Evolutionary conservation across 2,329 filamentous ascomycete genomes (phyloP).

Genomic region (Diaporthe sp.): DNA sequence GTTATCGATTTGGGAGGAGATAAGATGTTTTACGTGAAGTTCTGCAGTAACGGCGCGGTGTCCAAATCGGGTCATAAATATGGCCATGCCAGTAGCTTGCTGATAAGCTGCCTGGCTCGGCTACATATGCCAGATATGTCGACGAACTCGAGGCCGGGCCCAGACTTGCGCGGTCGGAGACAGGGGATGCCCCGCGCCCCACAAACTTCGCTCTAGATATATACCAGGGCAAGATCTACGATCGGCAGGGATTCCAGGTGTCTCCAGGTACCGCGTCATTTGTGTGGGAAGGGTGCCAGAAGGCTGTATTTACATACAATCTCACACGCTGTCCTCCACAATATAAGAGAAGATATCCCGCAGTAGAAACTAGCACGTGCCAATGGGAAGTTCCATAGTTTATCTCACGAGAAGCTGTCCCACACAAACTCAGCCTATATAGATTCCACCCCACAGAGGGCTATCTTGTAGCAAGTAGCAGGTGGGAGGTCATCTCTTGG

Average conservation of each 20-base stretch:
- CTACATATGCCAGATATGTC: background rate
- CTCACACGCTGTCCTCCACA: background rate
- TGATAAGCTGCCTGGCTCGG: constrained; percentile 11
- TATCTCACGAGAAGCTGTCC: too few relatives aligned
- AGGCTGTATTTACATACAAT: background rate
- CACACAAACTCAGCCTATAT: too few relatives aligned
- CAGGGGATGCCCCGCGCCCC: background rate
- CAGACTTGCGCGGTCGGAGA: background rate
- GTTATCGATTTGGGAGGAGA: background rate
- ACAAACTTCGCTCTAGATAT: background rate
- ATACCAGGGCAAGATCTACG: background rate
- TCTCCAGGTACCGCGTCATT: background rate
- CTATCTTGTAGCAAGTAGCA: too few relatives aligned
- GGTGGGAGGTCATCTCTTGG: too few relatives aligned
- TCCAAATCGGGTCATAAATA: background rate
- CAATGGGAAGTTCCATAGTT: background rate
- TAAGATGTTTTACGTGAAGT: constrained; percentile 5
- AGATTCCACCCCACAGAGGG: too few relatives aligned
- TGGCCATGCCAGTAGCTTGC: background rate
- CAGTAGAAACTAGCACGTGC: background rate
- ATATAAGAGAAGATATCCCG: background rate
- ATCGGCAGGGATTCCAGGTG: background rate
- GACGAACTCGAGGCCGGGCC: background rate
- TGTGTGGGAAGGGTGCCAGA: background rate
- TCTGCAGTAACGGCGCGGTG: background rate